These are phyloP conservation scores for Ogataea pignaliae DNA, from an alignment of 805 yeast genomes.

Conservation along the genomic window DNA sequence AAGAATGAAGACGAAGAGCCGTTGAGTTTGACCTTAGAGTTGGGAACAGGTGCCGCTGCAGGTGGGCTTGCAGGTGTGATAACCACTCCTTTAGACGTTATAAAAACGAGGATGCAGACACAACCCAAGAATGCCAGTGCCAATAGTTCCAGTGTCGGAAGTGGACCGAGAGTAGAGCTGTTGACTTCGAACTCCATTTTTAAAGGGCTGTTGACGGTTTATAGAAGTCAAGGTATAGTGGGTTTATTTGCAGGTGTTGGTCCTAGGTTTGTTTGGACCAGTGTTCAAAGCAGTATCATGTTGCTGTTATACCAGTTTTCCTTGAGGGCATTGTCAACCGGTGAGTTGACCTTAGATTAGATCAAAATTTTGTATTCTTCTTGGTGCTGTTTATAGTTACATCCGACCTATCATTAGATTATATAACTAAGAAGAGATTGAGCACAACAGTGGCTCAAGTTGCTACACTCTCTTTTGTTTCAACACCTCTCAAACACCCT, in stretches of 20 bases:
- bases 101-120: slow-evolving; percentile 91
- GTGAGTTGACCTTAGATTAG: slow-evolving; percentile 14
- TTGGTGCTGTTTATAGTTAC: too few species aligned
- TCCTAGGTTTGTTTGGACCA: slow-evolving; percentile 95
- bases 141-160: slow-evolving; percentile 5
- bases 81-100: slow-evolving; percentile 89
- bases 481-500: slow-evolving; percentile 89
- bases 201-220: slow-evolving; percentile 51
- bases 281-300: slow-evolving; percentile 93
- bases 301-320: slow-evolving; percentile 79
- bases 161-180: slow-evolving; percentile 4
- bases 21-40: slow-evolving; percentile 56
- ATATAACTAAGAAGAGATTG: too few species aligned
- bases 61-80: slow-evolving; percentile 88
- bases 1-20: slow-evolving; percentile 24
- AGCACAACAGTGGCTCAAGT: too few species aligned
- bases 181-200: slow-evolving; percentile 41
- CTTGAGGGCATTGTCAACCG: slow-evolving; percentile 44
- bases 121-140: slow-evolving; percentile 39
- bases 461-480: too few species aligned
- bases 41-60: slow-evolving; percentile 90
- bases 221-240: slow-evolving; percentile 65
- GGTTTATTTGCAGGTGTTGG: slow-evolving; percentile 95
- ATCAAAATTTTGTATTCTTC: too few species aligned
- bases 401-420: too few species aligned